These are phyloP conservation scores for Pseudodiploospora longispora DNA, from an alignment of 2,329 filamentous ascomycete genomes.

Conservation along the genomic window DNA sequence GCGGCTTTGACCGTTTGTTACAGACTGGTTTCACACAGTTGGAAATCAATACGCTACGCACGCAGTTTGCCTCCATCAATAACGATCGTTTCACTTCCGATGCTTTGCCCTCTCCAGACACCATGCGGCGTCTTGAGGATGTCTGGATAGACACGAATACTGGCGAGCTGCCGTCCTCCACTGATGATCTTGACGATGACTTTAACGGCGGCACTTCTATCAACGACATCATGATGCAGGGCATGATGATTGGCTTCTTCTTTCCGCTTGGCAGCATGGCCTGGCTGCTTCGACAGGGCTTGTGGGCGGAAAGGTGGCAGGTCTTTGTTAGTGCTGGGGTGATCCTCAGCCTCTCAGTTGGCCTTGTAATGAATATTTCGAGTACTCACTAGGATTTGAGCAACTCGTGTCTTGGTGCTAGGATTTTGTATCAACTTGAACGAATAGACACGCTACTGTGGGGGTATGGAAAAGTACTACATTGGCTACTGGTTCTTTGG, in stretches of 20 bases:
- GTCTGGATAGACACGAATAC: slow-evolving; percentile 74
- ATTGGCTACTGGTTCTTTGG: too few species aligned
- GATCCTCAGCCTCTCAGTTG: slow-evolving; percentile 69
- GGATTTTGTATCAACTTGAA: too few species aligned
- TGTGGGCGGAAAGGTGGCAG: slow-evolving; percentile 77
- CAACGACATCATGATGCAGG: slow-evolving; percentile 79
- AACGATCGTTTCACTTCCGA: slow-evolving; percentile 77
- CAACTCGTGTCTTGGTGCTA: too few species aligned
- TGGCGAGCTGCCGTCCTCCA: slow-evolving; percentile 30
- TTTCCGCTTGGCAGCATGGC: slow-evolving; percentile 82
- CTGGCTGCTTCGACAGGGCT: slow-evolving; percentile 77
- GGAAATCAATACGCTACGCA: slow-evolving; percentile 76
- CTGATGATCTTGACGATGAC: slow-evolving; percentile 33
- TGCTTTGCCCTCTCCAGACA: slow-evolving; percentile 72
- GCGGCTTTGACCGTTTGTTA: slow-evolving; percentile 83
- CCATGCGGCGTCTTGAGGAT: slow-evolving; percentile 74
- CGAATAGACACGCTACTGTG: too few species aligned
- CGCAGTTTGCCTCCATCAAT: slow-evolving; percentile 84
- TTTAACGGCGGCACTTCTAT: slow-evolving; percentile 44
- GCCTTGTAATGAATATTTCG: slow-evolving; percentile 49
- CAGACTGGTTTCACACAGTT: slow-evolving; percentile 70
- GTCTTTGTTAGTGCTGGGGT: slow-evolving; percentile 83
- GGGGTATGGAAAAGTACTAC: too few species aligned
- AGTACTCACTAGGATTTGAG: too few species aligned
- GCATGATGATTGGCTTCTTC: slow-evolving; percentile 87